Evolutionary conservation across 106 monocot genomes (phyloP), one percentile per base, ranked within the genome.

Genomic region (Cymbidium sinense): DNA sequence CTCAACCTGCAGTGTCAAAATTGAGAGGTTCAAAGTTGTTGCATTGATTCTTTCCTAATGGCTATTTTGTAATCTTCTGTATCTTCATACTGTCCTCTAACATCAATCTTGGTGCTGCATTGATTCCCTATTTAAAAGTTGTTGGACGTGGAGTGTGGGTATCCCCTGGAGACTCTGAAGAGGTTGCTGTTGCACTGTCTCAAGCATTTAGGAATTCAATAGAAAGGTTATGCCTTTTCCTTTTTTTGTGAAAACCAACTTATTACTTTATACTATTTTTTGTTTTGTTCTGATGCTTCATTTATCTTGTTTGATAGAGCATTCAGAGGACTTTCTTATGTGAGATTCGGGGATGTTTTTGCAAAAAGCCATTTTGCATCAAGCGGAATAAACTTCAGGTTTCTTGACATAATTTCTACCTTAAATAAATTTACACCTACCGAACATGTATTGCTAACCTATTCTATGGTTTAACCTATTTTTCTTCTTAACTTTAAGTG

Each of bases 281-380:
- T 35, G 20, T 36, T 58, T 23, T 27, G 12, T 76, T 7, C 70
- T 50, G 28, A 73, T 25, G 34, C 64, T 83, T 78, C 52, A 37
- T 61, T 61, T 64, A 41, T 61, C 33, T 67, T 11, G 15, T 34
- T 81, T 83, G 41, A 36, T 85, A 96, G 96, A 88, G 43, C 96
- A 74, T 70, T 98, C 52, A 85, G 81, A 71, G 85, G 76, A n/a
- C 81, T 98, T 65, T 92, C 89, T 1, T 98, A 94, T 78, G 81
- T 86, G 64, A 91, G 96, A 86, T 98, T 87, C 85, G 96, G 96
- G 73, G 96, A 98, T 86, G 94, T 94, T 41, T 98, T 98, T 81
- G 84, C 88, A 55, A 98, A 82, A 90, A 87, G 79, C 39, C 81
- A 83, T 52, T 82, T 61, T 76, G 58, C 87, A 20, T 71, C 83